Conservation (phyloP, 371 early-diverging fungal genomes). For the Batkoa obscura region DNA sequence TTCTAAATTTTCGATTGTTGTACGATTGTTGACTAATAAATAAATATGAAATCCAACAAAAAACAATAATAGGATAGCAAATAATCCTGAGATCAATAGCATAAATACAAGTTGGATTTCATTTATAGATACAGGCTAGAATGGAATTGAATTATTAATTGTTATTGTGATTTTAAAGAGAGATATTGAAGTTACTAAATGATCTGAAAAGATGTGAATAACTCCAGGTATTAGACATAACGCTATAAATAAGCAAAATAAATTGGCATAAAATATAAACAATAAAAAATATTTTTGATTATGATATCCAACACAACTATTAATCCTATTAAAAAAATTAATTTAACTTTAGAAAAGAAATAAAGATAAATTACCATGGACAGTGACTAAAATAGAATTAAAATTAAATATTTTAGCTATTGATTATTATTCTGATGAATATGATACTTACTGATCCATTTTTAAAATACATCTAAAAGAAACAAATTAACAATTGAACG, state of each 20-base stretch:
- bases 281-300: slow-evolving; percentile 50
- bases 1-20: slow-evolving; percentile 47
- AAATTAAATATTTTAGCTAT: too few relatives aligned
- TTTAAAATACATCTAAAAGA: slow-evolving; percentile 27
- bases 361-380: slow-evolving; percentile 30
- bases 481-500: background rate
- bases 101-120: slow-evolving; percentile 20
- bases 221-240: slow-evolving; percentile 16
- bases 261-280: slow-evolving; percentile 29
- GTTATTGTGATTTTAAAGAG: too few relatives aligned
- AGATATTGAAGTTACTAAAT: background rate
- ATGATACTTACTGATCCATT: slow-evolving; percentile 41
- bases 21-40: slow-evolving; percentile 30
- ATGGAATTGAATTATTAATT: slow-evolving; percentile 7
- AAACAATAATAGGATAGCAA: slow-evolving; percentile 30
- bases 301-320: slow-evolving; percentile 45
- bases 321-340: slow-evolving; percentile 27
- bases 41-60: slow-evolving; percentile 32
- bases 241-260: slow-evolving; percentile 28
- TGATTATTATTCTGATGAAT: too few relatives aligned
- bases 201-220: slow-evolving; percentile 12
- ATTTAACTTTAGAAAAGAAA: too few relatives aligned
- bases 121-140: slow-evolving; percentile 6
- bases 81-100: slow-evolving; percentile 28
- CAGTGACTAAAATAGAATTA: slow-evolving; percentile 27